Evolutionary conservation across 495 filamentous ascomycete species (phyloP), one percentile per base, ranked within the genome.

Genomic region (Pyronema omphalodes): DNA sequence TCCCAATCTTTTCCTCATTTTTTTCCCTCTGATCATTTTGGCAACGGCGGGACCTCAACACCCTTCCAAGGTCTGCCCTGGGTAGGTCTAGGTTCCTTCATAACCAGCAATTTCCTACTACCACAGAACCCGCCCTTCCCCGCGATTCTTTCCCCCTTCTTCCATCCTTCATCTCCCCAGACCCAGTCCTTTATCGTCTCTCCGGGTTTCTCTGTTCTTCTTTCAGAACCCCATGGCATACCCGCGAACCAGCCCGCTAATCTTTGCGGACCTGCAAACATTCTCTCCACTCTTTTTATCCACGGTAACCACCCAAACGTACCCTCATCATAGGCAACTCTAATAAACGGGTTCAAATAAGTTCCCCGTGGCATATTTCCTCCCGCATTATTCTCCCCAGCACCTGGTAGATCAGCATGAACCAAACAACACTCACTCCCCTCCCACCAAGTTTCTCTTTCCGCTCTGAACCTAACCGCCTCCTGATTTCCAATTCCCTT

Each of bases 401-500:
- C 23, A 1, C 23, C 23, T 5, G 23, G 23, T n/a, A 43, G 3
- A 43, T 43, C 39, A 3, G 82, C 81, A 57, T 83, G 77, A 55
- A 87, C 77, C 29, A 87, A 71, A 59, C 84, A 89, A 70, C 84
- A 88, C 66, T 89, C 84, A 8, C 80, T 84, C 1, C 78, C 76
- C 55, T 88, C 84, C 79, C 81, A 86, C 65, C 76, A 85, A 7
- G 74, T 65, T 52, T 82, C 82, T 0, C 70, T 62, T 17, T 80
- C 76, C 37, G 75, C 71, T 14, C 84, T 74, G 65, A 89, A 88
- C 11, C 77, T 77, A 1, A 81, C 69, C 5, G 80, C 19, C 11
- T 57, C 53, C 15, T 29, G 15, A 14, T 54, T 40, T 14, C 37
- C 4, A 29, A 2, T 5, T 5, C 23, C 23, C 4, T 36, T 19